Conservation (phyloP, 305 asterid genomes). For the Plantago lanceolata region DNA sequence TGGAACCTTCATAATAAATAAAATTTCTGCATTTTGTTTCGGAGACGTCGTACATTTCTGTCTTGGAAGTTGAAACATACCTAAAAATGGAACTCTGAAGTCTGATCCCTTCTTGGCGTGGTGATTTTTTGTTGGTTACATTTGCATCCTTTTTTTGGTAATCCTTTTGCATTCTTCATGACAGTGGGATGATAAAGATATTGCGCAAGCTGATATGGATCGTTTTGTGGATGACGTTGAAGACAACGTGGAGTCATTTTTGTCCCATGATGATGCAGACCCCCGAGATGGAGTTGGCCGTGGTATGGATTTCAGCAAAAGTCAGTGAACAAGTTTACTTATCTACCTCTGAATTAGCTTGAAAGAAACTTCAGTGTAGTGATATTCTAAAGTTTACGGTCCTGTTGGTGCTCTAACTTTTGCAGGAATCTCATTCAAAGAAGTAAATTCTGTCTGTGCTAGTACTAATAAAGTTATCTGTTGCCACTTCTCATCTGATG, state of each 20-base stretch:
- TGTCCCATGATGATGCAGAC: constrained; percentile 85
- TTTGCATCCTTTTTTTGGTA: too few species aligned
- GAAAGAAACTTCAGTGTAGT: too few species aligned
- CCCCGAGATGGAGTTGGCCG: constrained; percentile 86
- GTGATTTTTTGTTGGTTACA: neutral
- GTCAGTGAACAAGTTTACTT: constrained; percentile 30
- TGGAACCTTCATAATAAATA: too few species aligned
- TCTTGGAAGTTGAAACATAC: neutral
- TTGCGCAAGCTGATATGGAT: constrained; percentile 93
- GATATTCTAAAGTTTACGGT: neutral
- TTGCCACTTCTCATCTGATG: constrained; percentile 97
- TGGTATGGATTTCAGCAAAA: constrained; percentile 89
- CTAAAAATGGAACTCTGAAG: neutral
- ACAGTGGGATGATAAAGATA: constrained; percentile 98
- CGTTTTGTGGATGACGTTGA: constrained; percentile 97
- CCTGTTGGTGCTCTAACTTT: neutral
- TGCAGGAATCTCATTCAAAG: constrained; percentile 74
- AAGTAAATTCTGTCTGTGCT: constrained; percentile 66
- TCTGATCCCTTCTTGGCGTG: neutral
- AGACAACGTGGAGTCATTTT: constrained; percentile 90
- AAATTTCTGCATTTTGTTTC: too few species aligned
- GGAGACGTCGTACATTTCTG: too few species aligned
- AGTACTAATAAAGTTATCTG: constrained; percentile 77
- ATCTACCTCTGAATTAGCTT: neutral
- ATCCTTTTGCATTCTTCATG: constrained; percentile 32